These are phyloP conservation scores for Dothidotthia symphoricarpi DNA, from an alignment of 2,329 filamentous ascomycete genomes.

Conservation along the genomic window DNA sequence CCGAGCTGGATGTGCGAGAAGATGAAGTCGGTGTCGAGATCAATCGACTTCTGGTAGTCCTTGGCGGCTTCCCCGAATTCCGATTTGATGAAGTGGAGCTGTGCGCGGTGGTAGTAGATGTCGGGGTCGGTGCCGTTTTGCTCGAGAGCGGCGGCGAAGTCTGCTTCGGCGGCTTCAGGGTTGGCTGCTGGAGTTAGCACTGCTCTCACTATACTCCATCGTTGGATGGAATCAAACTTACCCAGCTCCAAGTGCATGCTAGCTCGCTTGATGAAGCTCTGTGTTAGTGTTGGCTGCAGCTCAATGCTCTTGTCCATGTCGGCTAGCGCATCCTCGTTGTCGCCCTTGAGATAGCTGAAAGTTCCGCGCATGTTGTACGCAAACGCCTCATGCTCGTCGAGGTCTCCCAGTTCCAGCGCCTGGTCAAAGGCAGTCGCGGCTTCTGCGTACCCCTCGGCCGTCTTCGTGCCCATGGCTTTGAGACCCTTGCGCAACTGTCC, in stretches of 20 bases:
- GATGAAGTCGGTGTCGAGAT: conserved; percentile 93
- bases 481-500: conserved; percentile 84
- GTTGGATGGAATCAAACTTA: too few relatives aligned
- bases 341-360: conserved; percentile 87
- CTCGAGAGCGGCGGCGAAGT: conserved; percentile 81
- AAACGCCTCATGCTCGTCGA: conserved; percentile 81
- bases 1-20: conserved; percentile 99
- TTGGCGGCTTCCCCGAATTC: conserved; percentile 92
- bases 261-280: conserved; percentile 98
- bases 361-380: conserved; percentile 97
- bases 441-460: conserved; percentile 86
- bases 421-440: conserved; percentile 83
- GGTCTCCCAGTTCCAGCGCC: conserved; percentile 76
- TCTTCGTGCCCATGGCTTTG: conserved; percentile 77
- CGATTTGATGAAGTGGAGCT: conserved; percentile 95
- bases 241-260: conserved; percentile 96
- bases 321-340: conserved; percentile 75
- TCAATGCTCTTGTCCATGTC: conserved; percentile 94
- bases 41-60: conserved; percentile 99
- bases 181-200: conserved; percentile 55
- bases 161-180: conserved; percentile 78
- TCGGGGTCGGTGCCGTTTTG: conserved; percentile 90
- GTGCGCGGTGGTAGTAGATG: conserved; percentile 98
- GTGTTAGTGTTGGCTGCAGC: conserved; percentile 80
- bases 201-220: too few relatives aligned